Percentiles rank a stretch among this genome's conserved stretches.
These are phyloP conservation scores for Zalerion maritima DNA, from an alignment of 495 filamentous ascomycete genomes.

Conservation along the genomic window DNA sequence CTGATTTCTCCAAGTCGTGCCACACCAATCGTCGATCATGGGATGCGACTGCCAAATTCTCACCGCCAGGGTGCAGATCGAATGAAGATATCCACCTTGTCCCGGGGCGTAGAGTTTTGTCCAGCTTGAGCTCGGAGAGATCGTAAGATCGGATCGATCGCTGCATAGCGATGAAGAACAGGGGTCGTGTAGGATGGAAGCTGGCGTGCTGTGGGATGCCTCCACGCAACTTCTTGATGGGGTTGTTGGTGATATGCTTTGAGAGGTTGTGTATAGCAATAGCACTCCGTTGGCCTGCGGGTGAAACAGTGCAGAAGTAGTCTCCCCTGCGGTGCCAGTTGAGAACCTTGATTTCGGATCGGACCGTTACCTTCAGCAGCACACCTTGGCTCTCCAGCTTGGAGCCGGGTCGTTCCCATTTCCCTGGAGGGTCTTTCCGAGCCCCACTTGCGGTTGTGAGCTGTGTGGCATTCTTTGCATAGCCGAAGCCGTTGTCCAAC, in stretches of 20 bases:
- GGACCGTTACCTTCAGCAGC: slow-evolving; percentile 61
- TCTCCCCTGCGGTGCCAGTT: slow-evolving; percentile 90
- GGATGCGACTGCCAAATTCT: slow-evolving; percentile 84
- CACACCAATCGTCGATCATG: slow-evolving; percentile 90
- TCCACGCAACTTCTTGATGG: slow-evolving; percentile 75
- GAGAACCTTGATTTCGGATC: slow-evolving; percentile 74
- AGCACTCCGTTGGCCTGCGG: slow-evolving; percentile 59
- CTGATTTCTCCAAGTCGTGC: slow-evolving; percentile 91
- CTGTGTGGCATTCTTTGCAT: slow-evolving; percentile 55
- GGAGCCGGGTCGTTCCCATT: slow-evolving; percentile 70
- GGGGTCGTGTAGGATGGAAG: slow-evolving; percentile 85
- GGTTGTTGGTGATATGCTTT: slow-evolving; percentile 86
- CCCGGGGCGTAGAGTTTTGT: slow-evolving; percentile 84
- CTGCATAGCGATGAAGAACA: slow-evolving; percentile 93
- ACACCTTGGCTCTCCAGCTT: slow-evolving; percentile 63
- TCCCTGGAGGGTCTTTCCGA: slow-evolving; percentile 61
- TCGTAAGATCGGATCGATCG: slow-evolving; percentile 86
- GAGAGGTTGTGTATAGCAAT: slow-evolving; percentile 91
- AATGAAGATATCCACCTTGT: slow-evolving; percentile 90
- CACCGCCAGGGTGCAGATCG: slow-evolving; percentile 81
- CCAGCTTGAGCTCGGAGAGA: slow-evolving; percentile 69
- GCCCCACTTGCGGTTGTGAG: slow-evolving; percentile 36
- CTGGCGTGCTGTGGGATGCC: slow-evolving; percentile 78
- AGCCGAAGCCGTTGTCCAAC: slow-evolving; percentile 78
- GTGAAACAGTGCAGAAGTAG: slow-evolving; percentile 86